Evolutionary conservation across 345 rosid species (phyloP).

Genomic region (Aquilaria sinensis): DNA sequence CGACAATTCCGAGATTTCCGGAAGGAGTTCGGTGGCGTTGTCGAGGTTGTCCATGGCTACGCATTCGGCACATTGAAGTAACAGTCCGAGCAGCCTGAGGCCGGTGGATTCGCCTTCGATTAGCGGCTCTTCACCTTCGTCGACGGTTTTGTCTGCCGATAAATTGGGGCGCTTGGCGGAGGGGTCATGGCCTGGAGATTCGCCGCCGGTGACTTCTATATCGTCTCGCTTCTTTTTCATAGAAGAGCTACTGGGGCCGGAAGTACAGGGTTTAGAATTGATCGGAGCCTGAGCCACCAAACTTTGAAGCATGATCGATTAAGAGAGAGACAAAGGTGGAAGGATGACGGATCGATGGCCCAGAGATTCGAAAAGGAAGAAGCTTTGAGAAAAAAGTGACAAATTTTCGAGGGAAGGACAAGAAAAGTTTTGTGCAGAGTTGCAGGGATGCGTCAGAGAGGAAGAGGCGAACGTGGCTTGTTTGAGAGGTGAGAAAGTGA

Average conservation of each 20-base stretch:
- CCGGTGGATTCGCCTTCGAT: conserved; percentile 44
- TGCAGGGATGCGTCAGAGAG: background rate
- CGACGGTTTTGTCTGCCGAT: conserved; percentile 19
- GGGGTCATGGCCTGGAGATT: conserved; percentile 32
- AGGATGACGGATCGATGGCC: conserved; percentile 1
- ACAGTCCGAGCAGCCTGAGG: conserved; percentile 61
- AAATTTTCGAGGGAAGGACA: conserved; percentile 22
- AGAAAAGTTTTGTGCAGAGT: conserved; percentile 19
- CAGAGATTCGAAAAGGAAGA: conserved; percentile 34
- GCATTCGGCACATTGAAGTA: conserved; percentile 89
- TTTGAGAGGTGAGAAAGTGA: conserved; percentile 10
- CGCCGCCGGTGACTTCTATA: conserved; percentile 23
- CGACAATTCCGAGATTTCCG: conserved; percentile 68
- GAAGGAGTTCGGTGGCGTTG: conserved; percentile 62
- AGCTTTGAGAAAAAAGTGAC: conserved; percentile 33
- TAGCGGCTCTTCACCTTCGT: conserved; percentile 10
- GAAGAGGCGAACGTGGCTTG: background rate
- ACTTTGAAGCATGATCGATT: conserved; percentile 56
- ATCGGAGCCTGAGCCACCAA: conserved; percentile 39
- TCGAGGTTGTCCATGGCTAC: conserved; percentile 73
- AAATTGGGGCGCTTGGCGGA: conserved; percentile 43
- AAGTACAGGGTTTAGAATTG: conserved; percentile 14
- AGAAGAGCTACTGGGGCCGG: conserved; percentile 21
- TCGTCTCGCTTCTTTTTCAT: conserved; percentile 56
- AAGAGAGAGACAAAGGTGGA: conserved; percentile 2